A percentile compares a stretch with the other conserved stretches of the same genome.
These are phyloP conservation scores for Hamamelis virginiana DNA, from an alignment of 164 flowering plant species.

Conservation along the genomic window DNA sequence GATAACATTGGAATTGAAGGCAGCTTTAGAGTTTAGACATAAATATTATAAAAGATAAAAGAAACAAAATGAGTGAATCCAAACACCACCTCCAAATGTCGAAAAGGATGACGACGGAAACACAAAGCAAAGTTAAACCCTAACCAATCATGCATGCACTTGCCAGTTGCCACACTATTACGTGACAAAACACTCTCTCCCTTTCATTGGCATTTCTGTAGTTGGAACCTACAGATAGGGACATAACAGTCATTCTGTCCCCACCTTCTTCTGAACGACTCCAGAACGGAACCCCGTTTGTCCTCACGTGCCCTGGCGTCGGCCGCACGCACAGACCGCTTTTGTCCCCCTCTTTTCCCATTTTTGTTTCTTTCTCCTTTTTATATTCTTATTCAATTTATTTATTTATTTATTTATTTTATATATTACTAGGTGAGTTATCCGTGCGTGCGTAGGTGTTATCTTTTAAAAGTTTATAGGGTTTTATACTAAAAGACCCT, in stretches of 20 bases:
- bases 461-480: no score
- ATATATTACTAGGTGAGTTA: no score
- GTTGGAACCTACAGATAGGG: neutral
- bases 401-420: no score
- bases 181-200: neutral
- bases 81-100: no score
- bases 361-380: neutral
- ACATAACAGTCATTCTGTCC: neutral
- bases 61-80: neutral
- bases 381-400: no score
- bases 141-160: neutral
- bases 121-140: neutral
- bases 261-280: no score
- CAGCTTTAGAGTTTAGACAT: no score
- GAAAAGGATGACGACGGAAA: no score
- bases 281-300: slow-evolving; percentile 25
- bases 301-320: slow-evolving; percentile 22
- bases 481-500: no score
- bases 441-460: no score
- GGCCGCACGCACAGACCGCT: slow-evolving; percentile 17
- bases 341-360: slow-evolving; percentile 10
- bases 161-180: neutral
- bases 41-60: no score
- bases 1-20: no score
- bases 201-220: neutral